Base-by-base conservation (phyloP, 768 basidiomycete genomes). In the Fomitopsis serialis region DNA sequence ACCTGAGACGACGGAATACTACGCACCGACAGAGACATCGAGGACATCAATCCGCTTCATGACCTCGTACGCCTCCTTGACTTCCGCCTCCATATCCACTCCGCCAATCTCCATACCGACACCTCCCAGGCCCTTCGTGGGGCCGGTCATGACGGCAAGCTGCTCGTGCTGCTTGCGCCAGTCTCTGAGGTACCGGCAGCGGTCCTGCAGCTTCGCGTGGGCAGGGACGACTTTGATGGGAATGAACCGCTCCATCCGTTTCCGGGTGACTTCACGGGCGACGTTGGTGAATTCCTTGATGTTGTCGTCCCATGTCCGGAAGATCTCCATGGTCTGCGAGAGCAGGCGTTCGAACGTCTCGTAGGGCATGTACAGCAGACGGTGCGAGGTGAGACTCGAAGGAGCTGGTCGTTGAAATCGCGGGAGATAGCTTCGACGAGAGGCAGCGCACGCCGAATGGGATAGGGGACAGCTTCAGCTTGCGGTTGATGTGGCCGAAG, bases 151-250 rank as follows among this genome's bases (percentile, higher is more conserved):
- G 40, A 95, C 89, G 5, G 92, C 90, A 22, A 99, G 75, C 72
- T 99, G 96, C 66, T 98, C 92, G 63, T 99, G 97, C 66, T 97
- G 94, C 67, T 97, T 93, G 63, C 95, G 75, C 87, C 96, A 98
- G 43, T 91, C 91, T 52, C 89, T 75, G 23, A 98, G 69, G 69
- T 98, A 98, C 11, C 87, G 73, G 55, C 84, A 80, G 42, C 95
- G 76, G 65, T 97, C 94, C 69, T 94, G 90, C 44, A 98, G 72
- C 70, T 93, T 93, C 29, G 85, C 86, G 61, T 98, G 97, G 1
- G 92, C 95, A 9, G 92, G 84, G 12, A 79, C 76, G 43, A 99
- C 87, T 71, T 97, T 97, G 76, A 98, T 98, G 6, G 93, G 95
- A 55, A 98, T 95, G 70, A 98, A 98, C 70, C 86, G 87, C 65